These are phyloP conservation scores for Chrysoporthe deuterocubensis DNA, from an alignment of 2,329 filamentous ascomycete genomes.

Conservation along the genomic window DNA sequence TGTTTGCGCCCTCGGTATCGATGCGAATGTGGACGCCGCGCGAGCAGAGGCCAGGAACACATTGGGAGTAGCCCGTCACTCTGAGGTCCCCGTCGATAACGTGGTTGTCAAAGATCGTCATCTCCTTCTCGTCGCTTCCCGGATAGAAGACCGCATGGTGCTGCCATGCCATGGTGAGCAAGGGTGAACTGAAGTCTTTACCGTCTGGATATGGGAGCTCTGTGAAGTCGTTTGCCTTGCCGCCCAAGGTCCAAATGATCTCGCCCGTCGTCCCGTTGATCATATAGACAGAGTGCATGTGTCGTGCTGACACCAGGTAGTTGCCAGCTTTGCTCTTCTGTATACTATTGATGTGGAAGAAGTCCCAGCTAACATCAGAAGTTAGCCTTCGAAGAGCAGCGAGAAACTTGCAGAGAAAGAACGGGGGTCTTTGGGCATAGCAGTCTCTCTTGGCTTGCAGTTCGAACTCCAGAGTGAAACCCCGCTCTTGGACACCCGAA, in stretches of 20 bases:
- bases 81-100: constrained; percentile 14
- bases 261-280: constrained; percentile 38
- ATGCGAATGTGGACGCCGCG: constrained; percentile 44
- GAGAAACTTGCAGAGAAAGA: background rate
- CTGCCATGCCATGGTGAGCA: constrained; percentile 45
- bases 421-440: background rate
- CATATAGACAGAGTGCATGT: constrained; percentile 37
- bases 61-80: constrained; percentile 25
- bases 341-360: constrained; percentile 36
- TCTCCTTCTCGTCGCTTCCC: constrained; percentile 41
- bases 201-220: constrained; percentile 37
- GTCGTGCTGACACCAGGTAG: constrained; percentile 42
- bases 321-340: constrained; percentile 41
- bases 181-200: constrained; percentile 40
- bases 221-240: constrained; percentile 40
- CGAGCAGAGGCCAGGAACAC: constrained; percentile 18
- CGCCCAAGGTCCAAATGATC: constrained; percentile 43
- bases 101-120: constrained; percentile 53
- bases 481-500: too few relatives aligned
- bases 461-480: too few relatives aligned
- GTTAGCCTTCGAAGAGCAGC: too few relatives aligned
- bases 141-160: constrained; percentile 43
- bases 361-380: too few relatives aligned
- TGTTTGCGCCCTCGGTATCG: constrained; percentile 37
- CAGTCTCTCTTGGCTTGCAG: too few relatives aligned